Base-by-base conservation (phyloP, 2,329 filamentous ascomycete species). In the Plenodomus lindquistii region DNA sequence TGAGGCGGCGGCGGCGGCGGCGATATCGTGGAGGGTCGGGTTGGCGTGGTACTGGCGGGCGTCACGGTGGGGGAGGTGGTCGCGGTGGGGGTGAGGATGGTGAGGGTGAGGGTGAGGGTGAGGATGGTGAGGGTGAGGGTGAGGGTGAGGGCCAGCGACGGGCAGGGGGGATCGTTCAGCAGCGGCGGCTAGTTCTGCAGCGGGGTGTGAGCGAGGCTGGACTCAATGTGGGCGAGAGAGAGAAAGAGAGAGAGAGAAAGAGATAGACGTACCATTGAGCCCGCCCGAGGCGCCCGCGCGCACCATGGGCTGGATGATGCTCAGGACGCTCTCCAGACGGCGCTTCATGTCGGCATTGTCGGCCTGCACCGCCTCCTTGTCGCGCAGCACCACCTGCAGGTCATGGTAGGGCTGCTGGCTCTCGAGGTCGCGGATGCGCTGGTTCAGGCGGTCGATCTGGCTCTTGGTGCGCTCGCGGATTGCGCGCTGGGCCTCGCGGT, bases 321-420 rank as follows among this genome's bases (percentile, higher is more conserved):
- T 77, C 67, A 91, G 73, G 34, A 91, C 81, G 24, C 81, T 79
- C 47, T 83, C 80, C 58, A 96, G 74, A 24, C 85, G 82, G 66
- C 82, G 79, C 64, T 85, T 86, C 55, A 95, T 86, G 55, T 92
- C 88, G 52, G 84, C 82, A 75, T 94, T 93, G 74, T 96, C 90
- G 24, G 84, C 83, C 74, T 91, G 84, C 44, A 91, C 83, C 13
- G 82, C 81, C 66, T 93, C 88, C 75, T 91, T 92, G 71, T 91
- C 85, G 24, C 84, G 80, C 46, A 93, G 72, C 9, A 85, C 88
- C 21, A 83, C 79, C 71, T 95, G 89, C 17, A 96, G 81, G 67
- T 96, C 91, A 67, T 89, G 86, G 62, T 91, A 92, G 0, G 90
- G 89, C 70, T 92, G 85, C 73, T 91, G 87, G 48, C 82, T 86